phyloP scores from a whole-genome alignment of 495 filamentous ascomycete species.

The Penicillium odoratum region DNA sequence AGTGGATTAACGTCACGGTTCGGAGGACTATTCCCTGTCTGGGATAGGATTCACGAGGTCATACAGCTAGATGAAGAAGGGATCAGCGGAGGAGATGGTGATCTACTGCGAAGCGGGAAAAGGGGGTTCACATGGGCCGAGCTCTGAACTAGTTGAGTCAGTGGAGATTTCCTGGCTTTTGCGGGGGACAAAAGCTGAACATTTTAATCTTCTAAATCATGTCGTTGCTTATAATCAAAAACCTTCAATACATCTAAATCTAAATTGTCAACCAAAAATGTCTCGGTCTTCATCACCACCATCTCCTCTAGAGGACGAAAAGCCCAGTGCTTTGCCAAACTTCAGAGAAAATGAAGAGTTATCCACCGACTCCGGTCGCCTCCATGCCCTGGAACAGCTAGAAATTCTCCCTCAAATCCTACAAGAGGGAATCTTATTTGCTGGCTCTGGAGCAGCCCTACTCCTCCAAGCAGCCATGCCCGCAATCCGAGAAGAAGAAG shows the following conservation, averaged over 20 bases:
- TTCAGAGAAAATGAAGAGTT: conserved; percentile 5
- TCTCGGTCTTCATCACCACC: conserved; percentile 21
- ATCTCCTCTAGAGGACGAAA: conserved; percentile 23
- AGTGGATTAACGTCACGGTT: conserved; percentile 13
- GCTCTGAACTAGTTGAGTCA: not conserved
- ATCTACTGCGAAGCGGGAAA: conserved; percentile 29
- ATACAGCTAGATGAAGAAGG: conserved; percentile 6
- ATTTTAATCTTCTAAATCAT: not conserved
- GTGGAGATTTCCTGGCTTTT: not conserved
- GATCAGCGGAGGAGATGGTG: conserved; percentile 28
- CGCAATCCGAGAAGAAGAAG: conserved; percentile 28
- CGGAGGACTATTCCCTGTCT: conserved; percentile 24
- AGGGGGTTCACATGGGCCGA: conserved; percentile 19
- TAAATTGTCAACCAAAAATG: conserved; percentile 2
- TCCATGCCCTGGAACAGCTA: conserved; percentile 36
- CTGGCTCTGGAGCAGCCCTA: conserved; percentile 38
- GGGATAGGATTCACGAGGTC: conserved; percentile 16
- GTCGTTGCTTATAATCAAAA: not conserved
- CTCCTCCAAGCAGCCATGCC: conserved; percentile 43
- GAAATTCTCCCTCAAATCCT: conserved; percentile 44
- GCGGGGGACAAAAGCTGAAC: not conserved
- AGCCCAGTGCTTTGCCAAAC: conserved; percentile 15
- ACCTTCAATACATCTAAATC: not conserved
- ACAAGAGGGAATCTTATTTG: conserved; percentile 42
- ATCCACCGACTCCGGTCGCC: conserved; percentile 21